Evolutionary conservation across 768 basidiomycete species (phyloP), one percentile per base, ranked within the genome.

Genomic region (Boletus vinaceobasis): DNA sequence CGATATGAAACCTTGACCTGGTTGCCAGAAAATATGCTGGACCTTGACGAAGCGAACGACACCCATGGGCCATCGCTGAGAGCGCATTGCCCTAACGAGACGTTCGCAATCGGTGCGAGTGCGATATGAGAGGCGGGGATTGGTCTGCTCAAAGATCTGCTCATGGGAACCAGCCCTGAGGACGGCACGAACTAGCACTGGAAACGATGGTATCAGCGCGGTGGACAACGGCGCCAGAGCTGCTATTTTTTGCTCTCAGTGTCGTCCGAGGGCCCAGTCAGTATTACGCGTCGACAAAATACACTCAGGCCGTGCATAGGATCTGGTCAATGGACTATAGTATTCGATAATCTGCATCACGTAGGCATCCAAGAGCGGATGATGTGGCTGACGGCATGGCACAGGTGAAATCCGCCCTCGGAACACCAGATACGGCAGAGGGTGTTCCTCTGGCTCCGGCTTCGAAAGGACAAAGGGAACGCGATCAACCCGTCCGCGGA

Each of bases 401-500:
- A 44, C 23, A 23, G 43, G 37, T n/a, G 37, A 43, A 42, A 35
- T 45, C 33, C 40, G 46, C 47, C 13, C 35, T 56, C 52, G 46
- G 55, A 56, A 49, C 11, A 32, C 51, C 39, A 32, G 40, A 62
- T 53, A 50, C 44, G 50, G 53, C 17, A 51, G 29, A 38, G 44
- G 50, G 33, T 8, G 46, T 54, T 51, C 55, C 56, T 45, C 43
- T 8, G 1, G 15, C 56, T 56, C 53, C 53, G 55, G 40, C 57
- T 60, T 65, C 53, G 52, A 54, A 61, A 52, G 52, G 50, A 26
- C 36, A 6, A 43, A 50, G 50, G 61, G 63, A 56, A 56, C 37
- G 9, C 36, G 52, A 64, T 60, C 56, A 60, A 50, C n/a, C 65
- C 61, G 59, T 63, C 57, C 64, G 64, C 64, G 60, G 64, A 65